Conservation (phyloP, 1,284 basidiomycete species). For the Porogramme epimiltina region DNA sequence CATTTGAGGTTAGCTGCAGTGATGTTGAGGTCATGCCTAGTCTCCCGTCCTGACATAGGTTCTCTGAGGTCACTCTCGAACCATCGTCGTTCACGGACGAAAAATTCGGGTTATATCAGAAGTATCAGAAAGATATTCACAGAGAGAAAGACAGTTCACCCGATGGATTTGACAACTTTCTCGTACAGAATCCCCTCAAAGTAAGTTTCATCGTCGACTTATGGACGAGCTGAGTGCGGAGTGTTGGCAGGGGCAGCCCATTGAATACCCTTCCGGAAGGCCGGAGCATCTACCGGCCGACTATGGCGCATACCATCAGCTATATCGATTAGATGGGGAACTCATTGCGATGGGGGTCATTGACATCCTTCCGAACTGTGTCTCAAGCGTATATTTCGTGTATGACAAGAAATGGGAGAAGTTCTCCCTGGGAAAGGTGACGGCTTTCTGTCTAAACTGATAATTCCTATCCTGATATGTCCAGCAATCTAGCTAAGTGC, state of each 20-base stretch:
- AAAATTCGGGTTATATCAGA: constrained; percentile 77
- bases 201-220: constrained; percentile 43
- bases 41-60: too few species aligned
- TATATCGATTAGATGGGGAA: constrained; percentile 81
- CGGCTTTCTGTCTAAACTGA: background rate
- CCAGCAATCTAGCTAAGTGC: constrained; percentile 86
- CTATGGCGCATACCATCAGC: constrained; percentile 87
- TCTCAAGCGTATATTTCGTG: constrained; percentile 96
- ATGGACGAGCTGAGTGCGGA: background rate
- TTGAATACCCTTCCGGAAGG: constrained; percentile 54
- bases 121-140: constrained; percentile 82
- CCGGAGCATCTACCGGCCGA: constrained; percentile 62
- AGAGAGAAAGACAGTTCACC: constrained; percentile 59
- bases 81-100: constrained; percentile 76
- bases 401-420: constrained; percentile 82
- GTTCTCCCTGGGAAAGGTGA: constrained; percentile 83
- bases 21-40: too few species aligned
- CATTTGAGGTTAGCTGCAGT: constrained; percentile 53
- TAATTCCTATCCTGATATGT: background rate
- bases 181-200: constrained; percentile 77
- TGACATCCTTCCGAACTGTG: constrained; percentile 88
- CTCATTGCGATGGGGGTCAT: constrained; percentile 89
- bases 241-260: constrained; percentile 42
- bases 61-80: constrained; percentile 66
- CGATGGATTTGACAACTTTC: constrained; percentile 67